These are phyloP conservation scores for Agaricus blazei DNA, from an alignment of 768 basidiomycete genomes.

Conservation along the genomic window DNA sequence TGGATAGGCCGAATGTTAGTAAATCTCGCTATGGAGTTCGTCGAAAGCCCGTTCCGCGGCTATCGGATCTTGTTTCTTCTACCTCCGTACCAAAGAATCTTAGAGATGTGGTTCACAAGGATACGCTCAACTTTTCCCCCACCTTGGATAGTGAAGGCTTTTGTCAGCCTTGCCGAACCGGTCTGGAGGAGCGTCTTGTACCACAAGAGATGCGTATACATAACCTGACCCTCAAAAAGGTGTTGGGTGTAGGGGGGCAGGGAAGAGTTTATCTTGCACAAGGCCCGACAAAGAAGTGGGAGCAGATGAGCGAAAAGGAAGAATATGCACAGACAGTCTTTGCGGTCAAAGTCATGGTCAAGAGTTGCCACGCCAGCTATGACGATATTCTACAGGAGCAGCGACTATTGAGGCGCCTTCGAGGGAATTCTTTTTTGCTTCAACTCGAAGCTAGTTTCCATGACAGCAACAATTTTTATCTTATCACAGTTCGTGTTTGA, in stretches of 20 bases:
- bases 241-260: constrained; percentile 14
- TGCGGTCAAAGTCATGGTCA: constrained; percentile 16
- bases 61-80: background rate
- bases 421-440: constrained; percentile 11
- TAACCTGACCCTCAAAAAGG: constrained; percentile 6
- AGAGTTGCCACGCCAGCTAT: constrained; percentile 7
- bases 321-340: background rate
- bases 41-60: constrained; percentile 13
- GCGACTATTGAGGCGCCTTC: constrained; percentile 12
- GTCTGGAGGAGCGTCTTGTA: background rate
- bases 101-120: background rate
- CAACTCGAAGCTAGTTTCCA: constrained; percentile 17
- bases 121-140: background rate
- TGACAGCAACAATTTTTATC: constrained; percentile 16
- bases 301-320: background rate
- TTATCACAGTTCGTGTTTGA: constrained; percentile 13
- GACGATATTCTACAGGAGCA: constrained; percentile 15
- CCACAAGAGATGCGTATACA: background rate
- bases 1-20: constrained; percentile 1
- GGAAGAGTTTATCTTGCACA: constrained; percentile 15
- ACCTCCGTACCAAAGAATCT: background rate
- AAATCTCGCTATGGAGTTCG: constrained; percentile 3
- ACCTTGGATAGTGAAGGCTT: background rate
- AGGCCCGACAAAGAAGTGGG: background rate
- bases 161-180: background rate